phyloP scores from a whole-genome alignment of 306 rosid species.

The Casuarina cunninghamiana region DNA sequence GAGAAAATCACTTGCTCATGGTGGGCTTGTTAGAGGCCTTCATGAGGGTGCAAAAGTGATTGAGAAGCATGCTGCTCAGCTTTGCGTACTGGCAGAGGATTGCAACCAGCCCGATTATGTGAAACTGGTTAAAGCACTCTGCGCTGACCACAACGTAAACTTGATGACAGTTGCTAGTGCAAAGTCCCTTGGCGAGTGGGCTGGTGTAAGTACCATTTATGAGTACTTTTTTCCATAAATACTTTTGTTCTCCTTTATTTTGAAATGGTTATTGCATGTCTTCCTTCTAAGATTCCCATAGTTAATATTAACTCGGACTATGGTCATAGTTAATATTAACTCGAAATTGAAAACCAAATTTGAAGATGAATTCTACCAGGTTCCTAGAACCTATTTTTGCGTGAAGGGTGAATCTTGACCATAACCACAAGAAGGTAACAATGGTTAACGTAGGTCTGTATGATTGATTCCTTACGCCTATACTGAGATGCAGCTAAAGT shows the following conservation, averaged over 20 bases:
- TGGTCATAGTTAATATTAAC: not conserved
- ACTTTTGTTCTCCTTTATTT: not conserved
- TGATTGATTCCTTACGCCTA: not conserved
- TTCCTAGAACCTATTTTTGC: not conserved
- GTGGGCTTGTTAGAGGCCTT: conserved; percentile 82
- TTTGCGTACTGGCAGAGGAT: conserved; percentile 87
- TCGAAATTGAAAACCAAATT: not conserved
- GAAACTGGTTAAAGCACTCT: conserved; percentile 81
- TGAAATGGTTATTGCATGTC: not conserved
- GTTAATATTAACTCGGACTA: not conserved
- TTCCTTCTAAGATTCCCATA: not conserved
- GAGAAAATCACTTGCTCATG: conserved; percentile 78
- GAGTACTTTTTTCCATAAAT: not conserved
- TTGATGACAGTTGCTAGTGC: conserved; percentile 78
- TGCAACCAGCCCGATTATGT: conserved; percentile 85
- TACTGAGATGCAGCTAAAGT: not conserved
- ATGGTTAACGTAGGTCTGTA: not conserved
- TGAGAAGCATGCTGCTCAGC: conserved; percentile 81
- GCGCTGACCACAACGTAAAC: conserved; percentile 80
- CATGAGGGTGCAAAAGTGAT: conserved; percentile 81
- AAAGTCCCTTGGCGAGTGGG: conserved; percentile 95
- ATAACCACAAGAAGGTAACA: not conserved
- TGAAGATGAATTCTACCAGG: not conserved
- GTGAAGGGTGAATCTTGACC: not conserved
- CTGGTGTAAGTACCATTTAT: conserved; percentile 69